Evolutionary conservation across 768 basidiomycete species (phyloP), one percentile per base, ranked within the genome.

Genomic region (Mycena leptocephala): DNA sequence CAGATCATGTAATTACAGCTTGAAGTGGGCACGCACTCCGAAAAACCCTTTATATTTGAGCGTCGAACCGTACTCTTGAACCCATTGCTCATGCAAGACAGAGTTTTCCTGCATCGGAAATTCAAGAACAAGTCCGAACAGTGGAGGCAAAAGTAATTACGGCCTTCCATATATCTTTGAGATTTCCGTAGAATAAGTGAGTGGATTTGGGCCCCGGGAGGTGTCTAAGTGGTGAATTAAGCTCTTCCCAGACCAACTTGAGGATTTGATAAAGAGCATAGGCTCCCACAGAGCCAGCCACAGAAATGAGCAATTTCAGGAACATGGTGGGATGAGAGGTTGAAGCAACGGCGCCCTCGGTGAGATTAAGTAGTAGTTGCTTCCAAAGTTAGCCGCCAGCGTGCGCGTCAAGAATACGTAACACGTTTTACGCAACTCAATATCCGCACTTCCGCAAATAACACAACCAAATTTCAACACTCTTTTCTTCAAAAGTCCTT

Each of bases 121-220:
- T 53, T 43, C 30, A 5, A 51, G 37, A 41, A 30, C 0, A 28
- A 16, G 33, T 37, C 14, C 46, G 14, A 55, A n/a, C 6, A 48
- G 14, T 2, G 0, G 22, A 46, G 39, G 32, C 26, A 30, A 11
- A 37, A 7, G 8, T 7, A 55, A 20, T 59, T 73, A 70, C 76
- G 8, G 67, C 56, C 26, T 72, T 63, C 70, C 58, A 68, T 55
- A 76, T 56, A 18, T 72, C 75, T 32, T 30, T 76, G 1, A 68
- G 20, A 33, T 78, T 78, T 1, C 76, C 76, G 22, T 67, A 78
- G 56, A 78, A 48, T 5, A 32, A 68, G 58, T 71, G 69, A 7
- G 69, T 24, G 16, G 73, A 75, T 43, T 71, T 65, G 20, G 76
- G 76, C 1, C 76, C 76, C 2, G 76, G 76, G 22, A 78, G 67